A percentile compares a stretch with the other conserved stretches of the same genome.
Conservation (phyloP, 208 protist genomes). For the Trypanosoma scelopori region DNA sequence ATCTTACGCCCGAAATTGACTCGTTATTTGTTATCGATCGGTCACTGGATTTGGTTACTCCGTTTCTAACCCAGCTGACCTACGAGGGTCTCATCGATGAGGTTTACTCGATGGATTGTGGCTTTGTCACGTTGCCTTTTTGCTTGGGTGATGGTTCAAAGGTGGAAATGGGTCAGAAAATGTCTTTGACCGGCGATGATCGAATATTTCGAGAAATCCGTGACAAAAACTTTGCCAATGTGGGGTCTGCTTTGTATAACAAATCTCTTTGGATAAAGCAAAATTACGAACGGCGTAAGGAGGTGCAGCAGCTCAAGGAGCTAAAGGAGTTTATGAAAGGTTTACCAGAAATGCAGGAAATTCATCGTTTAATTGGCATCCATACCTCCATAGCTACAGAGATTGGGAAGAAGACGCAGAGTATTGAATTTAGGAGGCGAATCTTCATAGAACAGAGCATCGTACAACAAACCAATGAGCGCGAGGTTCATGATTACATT, state of each 20-base stretch:
- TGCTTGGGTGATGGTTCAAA: constrained; percentile 52
- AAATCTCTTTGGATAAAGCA: constrained; percentile 87
- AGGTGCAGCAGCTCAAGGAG: constrained; percentile 84
- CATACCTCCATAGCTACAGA: constrained; percentile 82
- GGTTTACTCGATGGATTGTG: constrained; percentile 64
- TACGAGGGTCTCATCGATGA: constrained; percentile 92
- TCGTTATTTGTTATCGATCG: constrained; percentile 82
- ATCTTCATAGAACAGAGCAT: constrained; percentile 80
- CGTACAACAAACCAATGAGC: constrained; percentile 68
- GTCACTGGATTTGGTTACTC: constrained; percentile 77
- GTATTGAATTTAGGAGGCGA: constrained; percentile 56
- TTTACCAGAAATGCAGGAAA: constrained; percentile 85
- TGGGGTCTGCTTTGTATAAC: constrained; percentile 78
- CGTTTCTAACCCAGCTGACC: constrained; percentile 85
- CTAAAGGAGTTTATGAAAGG: constrained; percentile 88
- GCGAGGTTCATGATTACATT: constrained; percentile 75
- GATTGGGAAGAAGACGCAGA: constrained; percentile 71
- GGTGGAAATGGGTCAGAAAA: constrained; percentile 24
- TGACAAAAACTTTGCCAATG: constrained; percentile 69
- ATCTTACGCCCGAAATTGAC: constrained; percentile 59
- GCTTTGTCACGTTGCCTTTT: constrained; percentile 69
- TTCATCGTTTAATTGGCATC: constrained; percentile 73
- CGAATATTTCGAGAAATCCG: constrained; percentile 81
- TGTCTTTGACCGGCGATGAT: constrained; percentile 55
- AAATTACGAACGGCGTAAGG: constrained; percentile 81